Percentiles rank a stretch among this genome's conserved stretches.
Evolutionary conservation across 2,329 filamentous ascomycete species (phyloP).

Genomic region (Pyricularia grisea): DNA sequence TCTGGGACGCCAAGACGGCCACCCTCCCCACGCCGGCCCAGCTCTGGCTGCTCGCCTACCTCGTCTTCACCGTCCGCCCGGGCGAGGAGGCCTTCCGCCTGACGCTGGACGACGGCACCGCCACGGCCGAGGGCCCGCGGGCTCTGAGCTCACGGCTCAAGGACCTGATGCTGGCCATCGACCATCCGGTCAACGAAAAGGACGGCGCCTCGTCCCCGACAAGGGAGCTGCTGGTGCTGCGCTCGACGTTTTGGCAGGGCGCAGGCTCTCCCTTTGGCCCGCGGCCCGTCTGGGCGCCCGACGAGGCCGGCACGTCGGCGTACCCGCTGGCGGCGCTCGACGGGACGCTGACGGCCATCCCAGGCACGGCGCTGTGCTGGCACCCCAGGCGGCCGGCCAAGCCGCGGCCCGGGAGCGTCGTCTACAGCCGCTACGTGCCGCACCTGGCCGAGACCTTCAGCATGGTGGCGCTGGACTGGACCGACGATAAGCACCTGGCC

Average conservation of each 20-base stretch:
- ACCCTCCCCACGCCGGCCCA: conserved; percentile 35
- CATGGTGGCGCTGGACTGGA: conserved; percentile 64
- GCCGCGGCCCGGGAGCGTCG: conserved; percentile 57
- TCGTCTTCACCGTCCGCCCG: conserved; percentile 40
- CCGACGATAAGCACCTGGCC: conserved; percentile 51
- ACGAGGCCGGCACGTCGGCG: conserved; percentile 24
- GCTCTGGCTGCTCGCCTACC: conserved; percentile 43
- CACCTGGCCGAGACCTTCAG: conserved; percentile 69
- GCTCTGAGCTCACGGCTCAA: neutral
- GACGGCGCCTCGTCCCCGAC: neutral
- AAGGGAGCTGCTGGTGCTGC: conserved; percentile 2
- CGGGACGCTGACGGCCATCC: conserved; percentile 31
- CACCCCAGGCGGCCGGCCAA: conserved; percentile 67
- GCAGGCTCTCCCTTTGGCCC: conserved; percentile 54
- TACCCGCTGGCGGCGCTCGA: conserved; percentile 40
- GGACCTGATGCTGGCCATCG: conserved; percentile 3
- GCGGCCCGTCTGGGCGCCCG: conserved; percentile 51
- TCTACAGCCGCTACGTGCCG: conserved; percentile 73
- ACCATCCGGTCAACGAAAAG: neutral
- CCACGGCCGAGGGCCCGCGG: neutral
- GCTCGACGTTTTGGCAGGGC: conserved; percentile 12
- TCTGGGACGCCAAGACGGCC: conserved; percentile 29
- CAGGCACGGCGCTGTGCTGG: conserved; percentile 28
- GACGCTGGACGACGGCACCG: conserved; percentile 25
- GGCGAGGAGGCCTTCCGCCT: conserved; percentile 39